Evolutionary conservation across 805 yeast genomes (phyloP), one percentile per base, ranked within the genome.

Genomic region (Sugiyamaella smithiae): DNA sequence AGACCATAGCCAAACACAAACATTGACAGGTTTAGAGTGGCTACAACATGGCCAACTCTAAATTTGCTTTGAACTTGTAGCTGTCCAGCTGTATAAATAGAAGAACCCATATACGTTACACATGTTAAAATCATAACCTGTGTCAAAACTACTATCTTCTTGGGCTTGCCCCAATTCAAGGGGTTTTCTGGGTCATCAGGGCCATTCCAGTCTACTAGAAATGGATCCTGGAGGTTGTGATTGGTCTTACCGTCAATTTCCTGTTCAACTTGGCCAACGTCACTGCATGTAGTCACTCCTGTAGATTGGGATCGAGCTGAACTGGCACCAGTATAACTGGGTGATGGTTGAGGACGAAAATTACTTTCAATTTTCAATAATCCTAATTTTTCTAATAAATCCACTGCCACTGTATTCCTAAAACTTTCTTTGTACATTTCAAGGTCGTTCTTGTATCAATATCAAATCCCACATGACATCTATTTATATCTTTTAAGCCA

Each of bases 1-100:
- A 78, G 61, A 0, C 84, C 85, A 56, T 81, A 76, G 0, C 88
- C 89, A 40, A 82, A 62, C n/a, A 83, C 77, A 54, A 76, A 84
- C 9, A 82, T 63, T 0, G 87, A 72, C 2, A 82, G 74, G 16
- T 77, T 73, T 41, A 84, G 66, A n/a, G 78, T 66, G 2, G 80
- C 74, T 0, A 72, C 76, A 11, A 74, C 76, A 33, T 66, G 50
- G 2, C 78, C 75, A 14, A 78, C 67, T 26, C 71, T 72, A 65
- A 65, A 78, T 17, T 63, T 63, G 55, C 62, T 63, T 46, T 71
- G 56, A n/a, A 70, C 63, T 7, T 51, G 61, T 51, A 60, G 66
- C 41, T 74, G 67, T 14, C 81, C 80, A 0, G 85, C 84, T 0
- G 84, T 73, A 57, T 73, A 78, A 31, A 80, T 73, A 2, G 85